Base-by-base conservation (phyloP, 306 rosid genomes). In the Begonia peltatifolia region DNA sequence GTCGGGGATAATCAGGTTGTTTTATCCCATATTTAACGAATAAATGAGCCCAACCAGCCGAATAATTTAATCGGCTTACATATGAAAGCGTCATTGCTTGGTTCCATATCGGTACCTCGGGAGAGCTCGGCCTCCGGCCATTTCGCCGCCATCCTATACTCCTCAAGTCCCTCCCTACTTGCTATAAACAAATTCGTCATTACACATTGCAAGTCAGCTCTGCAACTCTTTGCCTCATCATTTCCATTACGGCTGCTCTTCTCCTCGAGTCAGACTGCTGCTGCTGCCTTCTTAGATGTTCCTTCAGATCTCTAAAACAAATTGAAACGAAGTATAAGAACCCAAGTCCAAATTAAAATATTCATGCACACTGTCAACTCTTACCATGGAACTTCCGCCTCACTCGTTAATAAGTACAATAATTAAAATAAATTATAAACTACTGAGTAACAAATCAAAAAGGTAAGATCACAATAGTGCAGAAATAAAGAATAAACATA, bases 141-240 rank as follows among this genome's bases (percentile, higher is more conserved):
- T 30, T 30, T 30, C 38, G 6, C 38, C 38, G 6, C 38, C 38
- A 0, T 30, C 38, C 38, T 3, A 30, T 30, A 7, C 6, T 30
- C 0, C 38, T 30, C 8, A 7, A 30, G 38, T 5, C 8, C 38
- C 38, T 30, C 38, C 38, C 49, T 56, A 62, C 70, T 68, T 67
- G 57, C 76, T 30, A 62, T 70, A 76, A 46, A 50, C 53, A 62
- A 58, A 65, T 36, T 61, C 60, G 58, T 86, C 74, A 86, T 54
- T 86, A 80, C 18, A 82, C 66, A 57, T 67, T 86, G 76, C 66
- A 20, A 30, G 38, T 87, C 49, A 81, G 82, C 78, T 92, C 99
- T 9, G 93, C 96, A 57, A 96, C 99, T 75, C 99, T 76, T 76
- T 90, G 96, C 71, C 99, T 86, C 99, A 92, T 92, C 96, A 92